Evolutionary conservation across 176 grass and related monocot species (phyloP).

Genomic region (Paspalum notatum): DNA sequence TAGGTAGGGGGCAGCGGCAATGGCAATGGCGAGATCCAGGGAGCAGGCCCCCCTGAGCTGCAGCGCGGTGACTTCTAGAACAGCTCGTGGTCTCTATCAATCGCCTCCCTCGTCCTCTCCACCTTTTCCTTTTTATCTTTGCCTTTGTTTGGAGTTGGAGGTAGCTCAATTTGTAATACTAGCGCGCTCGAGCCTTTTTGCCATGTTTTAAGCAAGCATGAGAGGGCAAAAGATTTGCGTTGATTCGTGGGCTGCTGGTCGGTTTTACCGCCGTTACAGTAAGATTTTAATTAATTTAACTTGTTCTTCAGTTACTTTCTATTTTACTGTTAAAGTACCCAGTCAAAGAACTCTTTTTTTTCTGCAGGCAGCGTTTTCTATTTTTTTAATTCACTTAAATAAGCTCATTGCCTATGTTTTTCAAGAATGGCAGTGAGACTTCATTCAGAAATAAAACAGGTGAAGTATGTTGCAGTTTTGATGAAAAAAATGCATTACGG

Average conservation of each 20-base stretch:
- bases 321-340: not conserved
- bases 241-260: not conserved
- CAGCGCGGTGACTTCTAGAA: slow-evolving; percentile 57
- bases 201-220: slow-evolving; percentile 17
- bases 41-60: slow-evolving; percentile 34
- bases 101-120: slow-evolving; percentile 29
- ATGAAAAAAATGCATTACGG: not conserved
- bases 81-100: slow-evolving; percentile 72
- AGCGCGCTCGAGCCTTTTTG: slow-evolving; percentile 46
- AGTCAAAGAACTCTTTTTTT: not conserved
- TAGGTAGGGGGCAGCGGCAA: slow-evolving; percentile 45
- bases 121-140: slow-evolving; percentile 6
- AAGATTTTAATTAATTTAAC: not conserved
- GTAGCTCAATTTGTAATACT: slow-evolving; percentile 19
- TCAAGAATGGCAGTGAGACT: not conserved
- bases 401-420: not conserved
- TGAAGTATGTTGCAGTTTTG: no score
- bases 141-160: slow-evolving; percentile 48
- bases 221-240: not conserved
- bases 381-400: not conserved
- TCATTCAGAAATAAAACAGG: no score
- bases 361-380: not conserved
- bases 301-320: not conserved
- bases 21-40: slow-evolving; percentile 62
- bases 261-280: slow-evolving; percentile 1